Base-by-base conservation (phyloP, 495 filamentous ascomycete genomes). In the Talaromyces proteolyticus region DNA sequence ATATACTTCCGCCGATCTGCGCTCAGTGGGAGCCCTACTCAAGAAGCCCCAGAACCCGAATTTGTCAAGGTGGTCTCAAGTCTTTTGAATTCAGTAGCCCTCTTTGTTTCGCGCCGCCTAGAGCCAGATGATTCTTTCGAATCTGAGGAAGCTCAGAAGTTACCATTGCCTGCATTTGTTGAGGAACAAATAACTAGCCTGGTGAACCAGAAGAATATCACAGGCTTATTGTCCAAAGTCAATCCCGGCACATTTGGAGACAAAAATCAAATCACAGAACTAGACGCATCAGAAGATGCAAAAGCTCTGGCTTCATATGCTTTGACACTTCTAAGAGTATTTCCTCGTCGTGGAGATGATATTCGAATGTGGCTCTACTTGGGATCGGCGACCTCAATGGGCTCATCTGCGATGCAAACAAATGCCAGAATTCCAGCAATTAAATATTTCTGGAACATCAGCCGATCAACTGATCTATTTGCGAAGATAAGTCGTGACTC, bases 351-450 rank as follows among this genome's bases (percentile, higher is more conserved):
- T 36, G 80, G 83, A 17, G 90, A 95, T 57, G 94, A 97, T 46
- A 94, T 97, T 45, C 85, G 91, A 1, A 95, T 97, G 89, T 94
- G 93, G 75, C 70, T 99, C 4, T 97, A 91, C 55, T 70, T 91
- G 12, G 86, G 89, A 0, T 90, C 90, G 24, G 83, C 87, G 10
- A 70, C 75, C 14, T 67, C 68, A 17, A 52, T 51, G 1, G 57
- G 62, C 22, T 55, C 59, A 12, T 26, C 53, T 3, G 76, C 75
- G 17, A 68, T 55, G 16, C 58, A 63, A 23, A 58, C 64, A 7
- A 62, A 60, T 12, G 59, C 57, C 4, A 70, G 75, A 46, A 61
- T 85, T 14, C 86, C 93, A 0, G 84, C 89, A 5, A 82, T 94
- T 47, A 88, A 87, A 59, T 96, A 87, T 61, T 91, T 96, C 60